Evolutionary conservation across 2,329 filamentous ascomycete species (phyloP).

Genomic region (Diaporthe sp.): DNA sequence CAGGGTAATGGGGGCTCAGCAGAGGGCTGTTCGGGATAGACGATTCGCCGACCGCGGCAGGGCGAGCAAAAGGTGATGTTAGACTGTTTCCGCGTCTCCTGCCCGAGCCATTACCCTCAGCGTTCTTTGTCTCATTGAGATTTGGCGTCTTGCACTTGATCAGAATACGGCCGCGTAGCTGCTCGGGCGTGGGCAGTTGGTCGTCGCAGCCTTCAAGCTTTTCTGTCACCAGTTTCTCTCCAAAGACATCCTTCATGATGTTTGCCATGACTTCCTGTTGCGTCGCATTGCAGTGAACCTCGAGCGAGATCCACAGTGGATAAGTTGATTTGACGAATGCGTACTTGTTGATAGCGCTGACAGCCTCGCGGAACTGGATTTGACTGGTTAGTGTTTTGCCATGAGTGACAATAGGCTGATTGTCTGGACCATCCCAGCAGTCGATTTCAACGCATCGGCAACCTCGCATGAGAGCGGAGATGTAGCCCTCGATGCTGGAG

Average conservation of each 20-base stretch:
- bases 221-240: conserved; percentile 81
- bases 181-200: conserved; percentile 85
- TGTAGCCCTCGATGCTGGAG: conserved; percentile 96
- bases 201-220: conserved; percentile 77
- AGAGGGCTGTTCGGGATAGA: conserved; percentile 68
- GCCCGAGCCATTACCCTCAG: conserved; percentile 52
- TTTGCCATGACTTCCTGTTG: conserved; percentile 92
- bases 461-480: conserved; percentile 85
- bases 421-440: conserved; percentile 95
- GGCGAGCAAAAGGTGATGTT: conserved; percentile 80
- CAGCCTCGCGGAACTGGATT: conserved; percentile 91
- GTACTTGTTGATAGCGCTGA: conserved; percentile 94
- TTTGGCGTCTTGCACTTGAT: conserved; percentile 94
- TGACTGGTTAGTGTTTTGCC: conserved; percentile 90
- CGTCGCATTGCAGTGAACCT: conserved; percentile 88
- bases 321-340: conserved; percentile 90
- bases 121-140: conserved; percentile 59
- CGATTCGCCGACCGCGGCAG: conserved; percentile 70
- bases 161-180: conserved; percentile 85
- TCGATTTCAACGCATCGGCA: conserved; percentile 98
- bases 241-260: conserved; percentile 88
- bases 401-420: conserved; percentile 90
- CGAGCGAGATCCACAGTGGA: conserved; percentile 93
- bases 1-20: conserved; percentile 64
- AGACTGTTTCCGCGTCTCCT: conserved; percentile 76